Evolutionary conservation across 352 stramenopile species (phyloP), one percentile per base, ranked within the genome.

Genomic region (Globisporangium abappressorium): DNA sequence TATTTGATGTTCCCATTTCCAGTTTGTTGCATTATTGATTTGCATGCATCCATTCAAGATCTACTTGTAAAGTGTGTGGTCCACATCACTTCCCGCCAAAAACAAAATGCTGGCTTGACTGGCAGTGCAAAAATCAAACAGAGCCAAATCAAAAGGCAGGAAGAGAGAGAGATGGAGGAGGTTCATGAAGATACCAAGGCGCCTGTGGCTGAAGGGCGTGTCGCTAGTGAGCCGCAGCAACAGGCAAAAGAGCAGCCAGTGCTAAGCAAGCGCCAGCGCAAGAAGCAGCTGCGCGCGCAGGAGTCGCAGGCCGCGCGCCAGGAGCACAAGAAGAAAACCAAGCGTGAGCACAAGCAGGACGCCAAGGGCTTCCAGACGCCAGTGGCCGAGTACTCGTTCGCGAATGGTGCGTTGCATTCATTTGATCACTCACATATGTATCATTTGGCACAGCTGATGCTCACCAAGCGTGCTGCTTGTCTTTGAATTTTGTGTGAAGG

Each of bases 341-440:
- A 71, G 60, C 59, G 54, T 20, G 79, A 85, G 24, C 67, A 75
- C 66, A 88, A 86, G 66, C 53, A 66, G 12, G 55, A 47, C 11
- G 69, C 67, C 12, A 15, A 36, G 33, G 81, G 79, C 47, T 78
- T 81, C 54, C 71, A 77, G 12, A 72, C 76, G 11, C 72, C 76
- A 5, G 60, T 64, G 14, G 82, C 82, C 26, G 82, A 89, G 65
- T 92, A 94, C 65, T 79, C 70, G 0, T 80, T 94, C 61, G 74
- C 74, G 30, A 79, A 90, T 57, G 81, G 81, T 89, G 64, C 61
- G 57, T 30, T 12, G 55, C 54, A 1, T 2, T 43, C 18, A 9
- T 11, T 43, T 1, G 1, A 9, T 14, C 3, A 14, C 8, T 26
- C 5, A 24, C 1, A 14, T 24, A 5, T 28, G 11, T 3, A 1